A percentile compares a stretch with the other conserved stretches of the same genome.
Conservation (phyloP, 306 rosid genomes). For the Prosopis cineraria region DNA sequence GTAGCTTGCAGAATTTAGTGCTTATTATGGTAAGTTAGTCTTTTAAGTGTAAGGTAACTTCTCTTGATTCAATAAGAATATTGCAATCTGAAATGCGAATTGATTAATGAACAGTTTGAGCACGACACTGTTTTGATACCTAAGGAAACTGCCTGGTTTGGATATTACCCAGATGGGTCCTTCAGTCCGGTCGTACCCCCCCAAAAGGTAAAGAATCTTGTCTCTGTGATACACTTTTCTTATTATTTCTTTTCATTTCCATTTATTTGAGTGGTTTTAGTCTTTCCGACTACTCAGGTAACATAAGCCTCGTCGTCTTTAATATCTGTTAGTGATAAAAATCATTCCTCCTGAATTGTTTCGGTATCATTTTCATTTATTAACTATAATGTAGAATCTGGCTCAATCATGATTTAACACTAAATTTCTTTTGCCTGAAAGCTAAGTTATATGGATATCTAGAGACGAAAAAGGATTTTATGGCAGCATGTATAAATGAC, state of each 20-base stretch:
- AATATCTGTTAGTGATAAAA: neutral
- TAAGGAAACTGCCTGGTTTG: slow-evolving; percentile 68
- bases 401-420: neutral
- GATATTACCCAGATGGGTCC: slow-evolving; percentile 63
- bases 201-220: slow-evolving; percentile 40
- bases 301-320: neutral
- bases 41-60: slow-evolving; percentile 1
- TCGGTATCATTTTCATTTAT: neutral
- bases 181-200: slow-evolving; percentile 54
- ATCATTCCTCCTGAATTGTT: too few species aligned
- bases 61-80: neutral
- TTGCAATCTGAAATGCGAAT: neutral
- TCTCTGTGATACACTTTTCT: neutral
- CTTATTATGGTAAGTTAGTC: slow-evolving; percentile 75
- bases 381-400: neutral
- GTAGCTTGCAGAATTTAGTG: slow-evolving; percentile 74
- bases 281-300: neutral
- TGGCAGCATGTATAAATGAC: neutral
- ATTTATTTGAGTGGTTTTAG: neutral
- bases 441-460: neutral
- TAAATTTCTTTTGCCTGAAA: neutral
- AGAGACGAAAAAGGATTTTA: neutral
- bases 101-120: slow-evolving; percentile 52
- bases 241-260: neutral
- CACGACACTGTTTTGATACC: slow-evolving; percentile 26